Percentiles rank a stretch among this genome's conserved stretches.
Conservation (phyloP, 2,329 filamentous ascomycete genomes). For the Ramularia endophylla region DNA sequence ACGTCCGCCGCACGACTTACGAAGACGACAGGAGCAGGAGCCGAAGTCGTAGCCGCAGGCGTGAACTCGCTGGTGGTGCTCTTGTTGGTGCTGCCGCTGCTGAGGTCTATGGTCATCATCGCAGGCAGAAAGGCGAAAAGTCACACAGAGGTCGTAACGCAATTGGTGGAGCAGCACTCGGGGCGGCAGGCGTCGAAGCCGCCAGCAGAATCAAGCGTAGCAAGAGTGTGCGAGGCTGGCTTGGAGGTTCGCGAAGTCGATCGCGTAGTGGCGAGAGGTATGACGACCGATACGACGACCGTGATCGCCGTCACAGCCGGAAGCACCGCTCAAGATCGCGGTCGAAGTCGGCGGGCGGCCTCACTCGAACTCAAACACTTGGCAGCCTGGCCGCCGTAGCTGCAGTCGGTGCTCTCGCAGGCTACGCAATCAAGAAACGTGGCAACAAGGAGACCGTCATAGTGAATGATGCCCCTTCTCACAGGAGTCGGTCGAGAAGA, state of each 20-base stretch:
- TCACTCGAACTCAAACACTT: constrained; percentile 46
- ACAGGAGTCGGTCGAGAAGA: constrained; percentile 40
- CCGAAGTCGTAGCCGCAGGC: constrained; percentile 21
- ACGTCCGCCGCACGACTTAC: constrained; percentile 44
- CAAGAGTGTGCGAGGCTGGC: constrained; percentile 34
- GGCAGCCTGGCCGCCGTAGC: constrained; percentile 56
- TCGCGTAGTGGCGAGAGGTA: constrained; percentile 19
- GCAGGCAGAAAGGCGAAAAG: constrained; percentile 48
- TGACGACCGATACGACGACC: no score
- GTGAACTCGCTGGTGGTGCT: constrained; percentile 58
- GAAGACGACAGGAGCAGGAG: constrained; percentile 27
- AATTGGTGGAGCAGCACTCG: constrained; percentile 55
- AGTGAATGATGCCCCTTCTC: constrained; percentile 37
- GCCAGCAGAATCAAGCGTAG: constrained; percentile 45
- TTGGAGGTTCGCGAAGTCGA: constrained; percentile 15
- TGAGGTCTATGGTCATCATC: constrained; percentile 53
- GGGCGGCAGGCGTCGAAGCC: constrained; percentile 56
- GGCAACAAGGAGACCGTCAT: constrained; percentile 43
- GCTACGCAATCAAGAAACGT: constrained; percentile 46
- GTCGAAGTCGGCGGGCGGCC: constrained; percentile 29
- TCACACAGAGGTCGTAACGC: constrained; percentile 48
- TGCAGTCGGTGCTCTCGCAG: constrained; percentile 53
- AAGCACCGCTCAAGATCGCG: constrained; percentile 34
- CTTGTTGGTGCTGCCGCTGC: constrained; percentile 56
- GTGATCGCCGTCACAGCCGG: constrained; percentile 26